Conservation (phyloP, 306 rosid genomes). For the Quercus gilva region DNA sequence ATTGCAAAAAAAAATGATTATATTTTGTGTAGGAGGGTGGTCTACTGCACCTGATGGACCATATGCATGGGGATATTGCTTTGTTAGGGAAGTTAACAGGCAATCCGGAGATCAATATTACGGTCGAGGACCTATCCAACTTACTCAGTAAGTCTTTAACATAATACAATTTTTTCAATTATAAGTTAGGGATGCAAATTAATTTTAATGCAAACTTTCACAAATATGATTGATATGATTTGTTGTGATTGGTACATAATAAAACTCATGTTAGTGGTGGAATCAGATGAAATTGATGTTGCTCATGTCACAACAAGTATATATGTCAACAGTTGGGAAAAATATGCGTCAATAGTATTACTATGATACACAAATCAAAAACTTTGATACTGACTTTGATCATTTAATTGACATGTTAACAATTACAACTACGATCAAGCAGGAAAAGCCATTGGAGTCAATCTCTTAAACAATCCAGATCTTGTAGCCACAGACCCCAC, state of each 20-base stretch:
- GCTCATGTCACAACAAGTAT: no score
- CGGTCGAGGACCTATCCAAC: constrained; percentile 62
- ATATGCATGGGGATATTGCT: constrained; percentile 71
- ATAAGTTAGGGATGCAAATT: no score
- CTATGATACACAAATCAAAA: no score
- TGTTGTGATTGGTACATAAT: no score
- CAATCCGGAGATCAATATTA: constrained; percentile 33
- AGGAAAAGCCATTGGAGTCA: constrained; percentile 49
- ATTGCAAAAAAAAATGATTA: background rate
- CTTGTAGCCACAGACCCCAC: constrained; percentile 45
- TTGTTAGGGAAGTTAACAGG: constrained; percentile 18
- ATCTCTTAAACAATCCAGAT: constrained; percentile 55
- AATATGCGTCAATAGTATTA: no score
- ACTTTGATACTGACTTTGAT: background rate
- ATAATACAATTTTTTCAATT: background rate
- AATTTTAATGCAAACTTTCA: no score
- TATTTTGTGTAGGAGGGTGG: background rate
- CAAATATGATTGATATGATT: no score
- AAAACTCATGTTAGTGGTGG: no score
- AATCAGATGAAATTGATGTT: no score
- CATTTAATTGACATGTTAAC: background rate
- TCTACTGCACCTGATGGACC: constrained; percentile 53
- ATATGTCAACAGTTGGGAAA: no score
- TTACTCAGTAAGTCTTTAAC: constrained; percentile 18
- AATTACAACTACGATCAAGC: constrained; percentile 63